phyloP scores from a whole-genome alignment of 2,329 filamentous ascomycete species.

The Cordyceps javanica region DNA sequence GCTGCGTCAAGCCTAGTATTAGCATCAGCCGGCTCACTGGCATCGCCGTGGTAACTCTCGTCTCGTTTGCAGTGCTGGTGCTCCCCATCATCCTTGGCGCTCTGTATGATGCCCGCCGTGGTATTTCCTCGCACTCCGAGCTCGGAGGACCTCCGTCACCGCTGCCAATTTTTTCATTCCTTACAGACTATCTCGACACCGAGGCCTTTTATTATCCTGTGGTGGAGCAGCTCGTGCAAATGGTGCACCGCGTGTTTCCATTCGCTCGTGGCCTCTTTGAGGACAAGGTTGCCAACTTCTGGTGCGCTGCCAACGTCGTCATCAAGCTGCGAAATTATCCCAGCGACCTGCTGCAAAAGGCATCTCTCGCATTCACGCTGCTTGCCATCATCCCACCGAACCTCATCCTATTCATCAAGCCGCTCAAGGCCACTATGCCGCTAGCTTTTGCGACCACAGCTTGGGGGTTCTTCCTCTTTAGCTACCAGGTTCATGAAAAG shows the following conservation, averaged over 20 bases:
- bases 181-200: constrained; percentile 54
- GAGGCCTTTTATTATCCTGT: constrained; percentile 67
- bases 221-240: constrained; percentile 72
- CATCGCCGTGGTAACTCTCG: constrained; percentile 67
- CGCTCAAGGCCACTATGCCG: constrained; percentile 70
- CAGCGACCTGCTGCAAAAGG: constrained; percentile 63
- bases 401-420: constrained; percentile 69
- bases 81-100: constrained; percentile 69
- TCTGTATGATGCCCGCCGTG: constrained; percentile 59
- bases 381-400: constrained; percentile 74
- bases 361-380: constrained; percentile 69
- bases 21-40: constrained; percentile 62
- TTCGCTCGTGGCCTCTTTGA: constrained; percentile 95
- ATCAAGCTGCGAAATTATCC: constrained; percentile 79
- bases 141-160: constrained; percentile 54
- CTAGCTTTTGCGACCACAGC: constrained; percentile 76
- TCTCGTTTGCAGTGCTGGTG: constrained; percentile 69
- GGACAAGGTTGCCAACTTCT: constrained; percentile 98
- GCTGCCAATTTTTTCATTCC: constrained; percentile 54
- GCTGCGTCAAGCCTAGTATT: constrained; percentile 71
- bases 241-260: constrained; percentile 88
- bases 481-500: constrained; percentile 98
- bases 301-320: constrained; percentile 87
- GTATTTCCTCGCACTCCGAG: constrained; percentile 51
- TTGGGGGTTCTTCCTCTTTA: constrained; percentile 97